phyloP scores from a whole-genome alignment of 1,284 basidiomycete genomes.

The Phellinidium pouzarii region DNA sequence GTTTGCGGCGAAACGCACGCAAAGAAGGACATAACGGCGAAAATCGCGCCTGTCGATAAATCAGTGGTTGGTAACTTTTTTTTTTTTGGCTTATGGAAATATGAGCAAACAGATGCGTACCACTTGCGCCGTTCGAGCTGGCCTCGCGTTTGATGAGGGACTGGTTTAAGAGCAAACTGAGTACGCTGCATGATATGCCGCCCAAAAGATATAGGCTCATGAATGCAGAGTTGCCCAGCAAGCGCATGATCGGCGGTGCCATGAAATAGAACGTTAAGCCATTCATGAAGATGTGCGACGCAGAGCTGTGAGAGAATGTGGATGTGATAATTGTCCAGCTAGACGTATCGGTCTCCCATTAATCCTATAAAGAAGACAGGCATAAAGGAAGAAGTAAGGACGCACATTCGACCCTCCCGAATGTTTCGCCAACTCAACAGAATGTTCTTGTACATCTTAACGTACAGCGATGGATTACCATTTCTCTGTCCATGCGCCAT shows the following conservation, averaged over 20 bases:
- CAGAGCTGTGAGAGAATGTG: conserved; percentile 65
- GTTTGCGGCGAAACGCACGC: conserved; percentile 65
- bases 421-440: conserved; percentile 58
- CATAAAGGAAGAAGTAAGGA: conserved; percentile 9
- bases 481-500: conserved; percentile 19
- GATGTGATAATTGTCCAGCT: conserved; percentile 81
- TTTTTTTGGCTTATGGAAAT: neutral
- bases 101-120: conserved; percentile 32
- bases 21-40: conserved; percentile 64
- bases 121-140: conserved; percentile 70
- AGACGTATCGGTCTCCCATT: neutral
- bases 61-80: neutral
- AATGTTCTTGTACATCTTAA: conserved; percentile 69
- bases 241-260: conserved; percentile 59
- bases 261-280: conserved; percentile 77
- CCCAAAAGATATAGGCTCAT: conserved; percentile 72
- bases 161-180: conserved; percentile 53
- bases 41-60: conserved; percentile 57
- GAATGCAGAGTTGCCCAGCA: conserved; percentile 69
- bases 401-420: conserved; percentile 61
- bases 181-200: conserved; percentile 55
- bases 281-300: conserved; percentile 71
- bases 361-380: conserved; percentile 1
- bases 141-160: conserved; percentile 36
- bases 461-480: conserved; percentile 42